Base-by-base conservation (phyloP, 371 early-diverging fungal genomes). In the Zopfochytrium polystomum region DNA sequence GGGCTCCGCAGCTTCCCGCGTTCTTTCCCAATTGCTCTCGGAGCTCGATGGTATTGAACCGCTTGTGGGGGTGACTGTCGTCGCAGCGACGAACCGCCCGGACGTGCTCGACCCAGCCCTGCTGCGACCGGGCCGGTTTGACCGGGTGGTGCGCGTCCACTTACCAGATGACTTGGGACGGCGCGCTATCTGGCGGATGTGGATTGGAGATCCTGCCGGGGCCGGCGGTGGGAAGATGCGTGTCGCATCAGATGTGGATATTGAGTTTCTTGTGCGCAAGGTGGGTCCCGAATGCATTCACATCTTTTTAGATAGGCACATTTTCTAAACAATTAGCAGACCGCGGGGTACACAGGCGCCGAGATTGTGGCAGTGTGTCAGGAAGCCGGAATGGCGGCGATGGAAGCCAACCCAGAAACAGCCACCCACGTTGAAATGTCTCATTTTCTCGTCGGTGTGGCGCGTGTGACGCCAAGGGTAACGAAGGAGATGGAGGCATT, bases 11-110 rank as follows among this genome's bases (percentile, higher is more conserved):
- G 96, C 95, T 0, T 86, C 87, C 1, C 83, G 98, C 2, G 98
- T 96, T 0, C 76, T 98, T 30, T 89, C 95, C 0, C 96, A 95
- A 62, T 75, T 99, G 25, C 74, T 99, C 31, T 89, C 83, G 52
- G 98, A 98, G 68, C 73, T 99, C 65, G 99, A 99, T 70, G 99
- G 99, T 5, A 88, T 98, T 51, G 95, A 96, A 50, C 85, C 91
- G 0, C 74, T 95, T n/a, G 86, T 89, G 2, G 89, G 92, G 72
- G 97, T 98, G 2, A 94, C 91, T 0, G 89, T 98, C 1, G 92
- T 98, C 1, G 98, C 95, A 0, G 99, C 99, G 18, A 99, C 99
- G 0, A 99, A 99, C 74, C 88, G 99, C 44, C 99, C 99, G 0
- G 99, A 99, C 72, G 89, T 96, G 45, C 45, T 86, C 86, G 99